phyloP scores from a whole-genome alignment of 495 filamentous ascomycete species.

The Copromyces sp. region DNA sequence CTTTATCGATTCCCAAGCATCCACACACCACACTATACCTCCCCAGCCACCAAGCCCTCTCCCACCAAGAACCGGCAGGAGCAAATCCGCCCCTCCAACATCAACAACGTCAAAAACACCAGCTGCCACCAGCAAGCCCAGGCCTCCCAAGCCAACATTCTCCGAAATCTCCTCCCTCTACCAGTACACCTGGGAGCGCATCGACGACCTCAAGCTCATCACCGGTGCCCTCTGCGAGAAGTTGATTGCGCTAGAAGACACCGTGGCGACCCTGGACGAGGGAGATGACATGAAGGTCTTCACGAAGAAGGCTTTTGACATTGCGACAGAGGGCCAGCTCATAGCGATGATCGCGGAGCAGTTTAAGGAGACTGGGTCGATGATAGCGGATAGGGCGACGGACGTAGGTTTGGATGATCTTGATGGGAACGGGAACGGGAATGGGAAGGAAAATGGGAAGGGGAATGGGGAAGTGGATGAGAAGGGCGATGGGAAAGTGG shows the following conservation, averaged over 20 bases:
- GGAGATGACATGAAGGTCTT: not conserved
- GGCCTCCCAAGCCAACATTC: not conserved
- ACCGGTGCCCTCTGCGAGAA: not conserved
- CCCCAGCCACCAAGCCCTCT: constrained; percentile 3
- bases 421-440: not conserved
- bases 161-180: not conserved
- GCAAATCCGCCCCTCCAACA: not conserved
- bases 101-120: not conserved
- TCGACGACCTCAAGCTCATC: not conserved
- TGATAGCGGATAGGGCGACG: not conserved
- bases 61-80: not conserved
- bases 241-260: not conserved
- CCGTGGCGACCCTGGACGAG: not conserved
- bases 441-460: not conserved
- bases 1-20: constrained; percentile 8
- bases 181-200: not conserved
- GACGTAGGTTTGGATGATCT: not conserved
- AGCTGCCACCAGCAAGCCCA: not conserved
- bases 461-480: not conserved
- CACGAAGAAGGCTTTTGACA: not conserved
- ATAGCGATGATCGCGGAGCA: not conserved
- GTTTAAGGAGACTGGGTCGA: not conserved
- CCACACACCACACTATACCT: too few species aligned
- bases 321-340: not conserved
- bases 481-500: not conserved